Base-by-base conservation (phyloP, 345 rosid genomes). In the Dimocarpus longan region DNA sequence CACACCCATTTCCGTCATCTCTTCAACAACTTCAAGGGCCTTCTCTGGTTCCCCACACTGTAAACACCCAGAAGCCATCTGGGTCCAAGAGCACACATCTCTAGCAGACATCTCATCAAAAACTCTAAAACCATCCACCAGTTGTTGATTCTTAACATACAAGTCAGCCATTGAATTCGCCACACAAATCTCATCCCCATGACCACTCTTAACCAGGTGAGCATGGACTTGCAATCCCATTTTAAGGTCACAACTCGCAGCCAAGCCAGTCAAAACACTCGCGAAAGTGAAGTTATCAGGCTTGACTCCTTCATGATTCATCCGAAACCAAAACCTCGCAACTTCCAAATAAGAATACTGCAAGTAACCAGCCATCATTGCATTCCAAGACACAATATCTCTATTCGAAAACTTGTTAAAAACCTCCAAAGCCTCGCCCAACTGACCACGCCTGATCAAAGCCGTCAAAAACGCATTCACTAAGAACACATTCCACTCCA, bases 371-470 rank as follows among this genome's bases (percentile, higher is more conserved):
- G 80, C 85, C 86, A 88, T 80, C 83, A 88, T 76, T 3, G 88
- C 85, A 82, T 90, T 90, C 91, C 93, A 90, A 50, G 91, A 80
- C 32, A 90, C 90, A 12, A 82, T 67, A 71, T 88, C 90, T 66
- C 84, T 86, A 72, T 43, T n/a, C 10, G 12, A 22, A 73, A 79
- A 76, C 70, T 78, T 71, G 44, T 82, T 76, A n/a, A 90, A 90
- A 62, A 85, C 80, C 67, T 63, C 76, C 73, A 73, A 44, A 70
- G 90, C 93, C 67, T 88, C 91, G 54, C 39, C 43, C 79, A 85
- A 63, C 46, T 70, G 52, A 46, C 84, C 90, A 18, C 71, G 85
- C 74, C 93, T 80, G 40, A 88, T 86, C 80, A 90, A 81, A 76
- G 81, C 88, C 19, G 87, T 84, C 67, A 87, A 59, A 60, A 90